Evolutionary conservation across 208 protist genomes (phyloP).

Genomic region (Chromosphaera perkinsii): DNA sequence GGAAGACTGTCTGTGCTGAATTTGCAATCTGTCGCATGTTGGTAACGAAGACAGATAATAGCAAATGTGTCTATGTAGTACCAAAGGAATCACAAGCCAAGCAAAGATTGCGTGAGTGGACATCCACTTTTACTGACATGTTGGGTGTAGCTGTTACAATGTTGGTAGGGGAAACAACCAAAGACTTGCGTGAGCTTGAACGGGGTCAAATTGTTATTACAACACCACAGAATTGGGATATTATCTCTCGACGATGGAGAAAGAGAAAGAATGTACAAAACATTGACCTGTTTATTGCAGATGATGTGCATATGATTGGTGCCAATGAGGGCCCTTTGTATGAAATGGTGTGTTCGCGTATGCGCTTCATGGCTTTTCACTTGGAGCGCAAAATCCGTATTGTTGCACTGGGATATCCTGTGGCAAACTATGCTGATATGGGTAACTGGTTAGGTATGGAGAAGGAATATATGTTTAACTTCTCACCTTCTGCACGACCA

Average conservation of each 20-base stretch:
- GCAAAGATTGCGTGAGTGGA: constrained; percentile 57
- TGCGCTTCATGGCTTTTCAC: constrained; percentile 67
- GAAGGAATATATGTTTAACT: constrained; percentile 84
- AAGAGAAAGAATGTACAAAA: constrained; percentile 56
- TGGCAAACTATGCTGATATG: constrained; percentile 75
- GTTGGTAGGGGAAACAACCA: constrained; percentile 59
- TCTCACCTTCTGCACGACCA: constrained; percentile 91
- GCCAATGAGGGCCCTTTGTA: constrained; percentile 48
- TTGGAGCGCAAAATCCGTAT: constrained; percentile 48
- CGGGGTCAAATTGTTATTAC: constrained; percentile 50
- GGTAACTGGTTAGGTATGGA: constrained; percentile 56
- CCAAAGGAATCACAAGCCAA: constrained; percentile 5
- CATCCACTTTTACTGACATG: constrained; percentile 14
- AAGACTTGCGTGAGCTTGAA: constrained; percentile 58
- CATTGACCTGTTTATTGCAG: constrained; percentile 63
- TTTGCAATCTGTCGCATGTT: constrained; percentile 63
- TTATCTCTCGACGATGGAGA: constrained; percentile 70
- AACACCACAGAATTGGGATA: constrained; percentile 71
- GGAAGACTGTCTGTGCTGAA: constrained; percentile 77
- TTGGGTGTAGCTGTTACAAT: constrained; percentile 37
- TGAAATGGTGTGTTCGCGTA: constrained; percentile 66
- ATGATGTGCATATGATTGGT: constrained; percentile 64
- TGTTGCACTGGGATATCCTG: constrained; percentile 54
- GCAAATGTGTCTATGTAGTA: constrained; percentile 61
- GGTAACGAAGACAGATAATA: constrained; percentile 22